Evolutionary conservation across 1,284 basidiomycete genomes (phyloP).

Genomic region (Tilletia indica): DNA sequence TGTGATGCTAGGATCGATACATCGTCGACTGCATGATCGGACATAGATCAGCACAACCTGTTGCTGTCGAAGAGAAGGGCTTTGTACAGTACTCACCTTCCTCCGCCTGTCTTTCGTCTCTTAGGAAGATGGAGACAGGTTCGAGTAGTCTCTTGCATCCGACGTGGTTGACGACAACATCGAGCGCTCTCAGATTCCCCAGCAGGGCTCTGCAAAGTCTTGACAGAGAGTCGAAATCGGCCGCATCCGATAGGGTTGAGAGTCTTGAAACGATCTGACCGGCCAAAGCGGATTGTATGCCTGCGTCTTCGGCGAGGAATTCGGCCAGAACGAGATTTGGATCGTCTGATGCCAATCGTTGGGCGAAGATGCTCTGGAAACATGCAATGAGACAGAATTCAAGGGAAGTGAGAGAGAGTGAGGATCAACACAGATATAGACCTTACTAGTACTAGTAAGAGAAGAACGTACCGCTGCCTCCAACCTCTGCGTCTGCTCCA

Average conservation of each 20-base stretch:
- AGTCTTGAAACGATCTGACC: not conserved
- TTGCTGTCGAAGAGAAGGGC: not conserved
- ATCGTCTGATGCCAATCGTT: slow-evolving; percentile 12
- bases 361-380: slow-evolving; percentile 14
- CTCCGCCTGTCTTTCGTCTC: not conserved
- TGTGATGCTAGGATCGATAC: not conserved
- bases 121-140: slow-evolving; percentile 14
- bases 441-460: too few species aligned
- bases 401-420: too few species aligned
- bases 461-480: not conserved
- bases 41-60: not conserved
- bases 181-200: slow-evolving; percentile 13
- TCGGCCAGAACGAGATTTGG: slow-evolving; percentile 11
- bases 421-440: not conserved
- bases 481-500: not conserved
- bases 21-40: not conserved
- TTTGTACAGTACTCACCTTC: not conserved
- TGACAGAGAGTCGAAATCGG: slow-evolving; percentile 36
- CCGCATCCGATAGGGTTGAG: not conserved
- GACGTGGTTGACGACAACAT: not conserved
- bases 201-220: slow-evolving; percentile 33
- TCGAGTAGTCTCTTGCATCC: slow-evolving; percentile 11
- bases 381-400: not conserved
- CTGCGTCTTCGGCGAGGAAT: not conserved
- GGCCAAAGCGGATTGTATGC: not conserved